Base-by-base conservation (phyloP, 495 filamentous ascomycete genomes). In the Oidiodendron maius region DNA sequence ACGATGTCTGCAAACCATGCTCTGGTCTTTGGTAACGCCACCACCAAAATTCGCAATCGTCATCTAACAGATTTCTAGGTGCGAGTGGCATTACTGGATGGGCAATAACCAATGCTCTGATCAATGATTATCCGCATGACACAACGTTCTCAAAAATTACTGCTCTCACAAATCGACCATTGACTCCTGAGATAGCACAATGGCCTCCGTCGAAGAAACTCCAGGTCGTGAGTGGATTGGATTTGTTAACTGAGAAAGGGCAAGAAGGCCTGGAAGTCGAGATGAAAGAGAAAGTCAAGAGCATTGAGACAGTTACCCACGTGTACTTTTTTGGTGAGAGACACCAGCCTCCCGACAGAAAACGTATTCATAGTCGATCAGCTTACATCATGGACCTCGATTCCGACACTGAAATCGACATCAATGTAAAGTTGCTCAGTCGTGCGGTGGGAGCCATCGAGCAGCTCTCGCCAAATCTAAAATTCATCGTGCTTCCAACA, bases 31-130 rank as follows among this genome's bases (percentile, higher is more conserved):
- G 47, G 47, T 50, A 43, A 4, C 21, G 8, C 11, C 4, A 45
- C 6, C 42, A 30, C 17, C 32, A 10, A 10, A 13, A 9, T 18
- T 4, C 44, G 13, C 18, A 17, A 10, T 4, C 3, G 17, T 9
- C 16, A 30, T 8, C 23, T 40, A 17, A 40, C 24, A 40, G 21
- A 15, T 6, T 43, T 16, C n/a, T n/a, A 56, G 53, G 53, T 39
- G 53, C 53, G 13, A 52, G 49, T 26, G 70, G 71, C n/a, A 71
- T 74, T 40, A 64, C 63, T 35, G 70, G 70, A 45, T 74, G 69
- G 71, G 70, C 70, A n/a, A 59, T 72, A 18, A 63, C 64, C 12
- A 74, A 72, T 49, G 53, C 61, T 23, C 55, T 74, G 16, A 56
- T 74, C 10, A 51, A 59, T 21, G 67, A 58, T 37, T 74, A 72